A percentile compares a stretch with the other conserved stretches of the same genome.
Conservation (phyloP, 768 basidiomycete genomes). For the Kwoniella pini region DNA sequence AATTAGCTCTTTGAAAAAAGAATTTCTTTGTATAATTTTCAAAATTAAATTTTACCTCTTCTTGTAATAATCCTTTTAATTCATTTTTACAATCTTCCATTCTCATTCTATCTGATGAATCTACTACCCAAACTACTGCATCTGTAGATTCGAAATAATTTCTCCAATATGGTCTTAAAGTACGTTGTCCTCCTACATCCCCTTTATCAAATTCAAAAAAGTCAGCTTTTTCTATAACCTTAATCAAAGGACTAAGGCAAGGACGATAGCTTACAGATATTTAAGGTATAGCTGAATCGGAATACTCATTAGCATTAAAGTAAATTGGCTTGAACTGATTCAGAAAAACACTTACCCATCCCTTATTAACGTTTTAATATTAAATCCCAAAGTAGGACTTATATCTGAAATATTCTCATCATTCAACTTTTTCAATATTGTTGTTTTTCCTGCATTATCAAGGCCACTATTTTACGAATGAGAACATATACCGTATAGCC, state of each 20-base stretch:
- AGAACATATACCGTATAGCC: neutral
- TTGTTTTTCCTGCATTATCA: constrained; percentile 98
- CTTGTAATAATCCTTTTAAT: constrained; percentile 77
- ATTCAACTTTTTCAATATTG: constrained; percentile 91
- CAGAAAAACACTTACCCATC: constrained; percentile 64
- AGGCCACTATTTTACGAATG: constrained; percentile 71
- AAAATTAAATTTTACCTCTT: constrained; percentile 69
- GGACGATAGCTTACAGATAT: constrained; percentile 64
- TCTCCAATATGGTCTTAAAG: constrained; percentile 94
- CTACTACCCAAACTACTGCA: constrained; percentile 97
- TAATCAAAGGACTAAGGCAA: too few species aligned
- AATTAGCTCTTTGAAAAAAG: too few species aligned
- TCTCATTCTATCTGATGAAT: constrained; percentile 86
- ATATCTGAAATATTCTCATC: constrained; percentile 85
- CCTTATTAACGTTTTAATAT: constrained; percentile 94
- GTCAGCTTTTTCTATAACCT: too few species aligned
- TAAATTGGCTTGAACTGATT: neutral
- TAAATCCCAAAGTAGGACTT: constrained; percentile 95
- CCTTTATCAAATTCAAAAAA: constrained; percentile 66
- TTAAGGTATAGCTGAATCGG: constrained; percentile 68
- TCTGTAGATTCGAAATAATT: constrained; percentile 99
- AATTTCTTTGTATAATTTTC: neutral
- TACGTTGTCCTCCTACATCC: constrained; percentile 97
- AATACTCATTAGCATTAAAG: constrained; percentile 61
- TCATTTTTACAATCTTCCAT: constrained; percentile 88